These are phyloP conservation scores for Telfairia occidentalis DNA, from an alignment of 331 rosid species.

Conservation along the genomic window DNA sequence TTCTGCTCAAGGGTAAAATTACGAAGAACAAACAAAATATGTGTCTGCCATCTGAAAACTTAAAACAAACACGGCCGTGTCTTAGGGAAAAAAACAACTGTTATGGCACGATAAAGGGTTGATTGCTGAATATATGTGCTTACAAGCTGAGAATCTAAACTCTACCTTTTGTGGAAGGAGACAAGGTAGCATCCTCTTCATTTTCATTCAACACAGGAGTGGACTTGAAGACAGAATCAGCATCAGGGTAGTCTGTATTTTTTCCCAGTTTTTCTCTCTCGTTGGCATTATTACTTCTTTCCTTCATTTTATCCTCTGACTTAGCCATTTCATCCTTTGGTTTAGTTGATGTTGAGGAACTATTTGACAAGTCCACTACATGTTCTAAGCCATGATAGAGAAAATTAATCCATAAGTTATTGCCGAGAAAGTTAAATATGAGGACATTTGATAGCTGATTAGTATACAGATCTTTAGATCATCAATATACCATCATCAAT, in stretches of 20 bases:
- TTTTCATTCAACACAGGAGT: neutral
- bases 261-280: constrained; percentile 26
- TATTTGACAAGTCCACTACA: constrained; percentile 20
- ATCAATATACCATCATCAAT: neutral
- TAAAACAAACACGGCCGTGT: neutral
- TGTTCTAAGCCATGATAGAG: constrained; percentile 20
- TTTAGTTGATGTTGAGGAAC: constrained; percentile 22
- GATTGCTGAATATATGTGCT: neutral
- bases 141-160: neutral
- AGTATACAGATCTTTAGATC: neutral
- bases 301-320: constrained; percentile 21
- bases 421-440: neutral
- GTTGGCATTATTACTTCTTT: constrained; percentile 14
- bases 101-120: neutral
- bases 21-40: neutral
- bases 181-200: neutral
- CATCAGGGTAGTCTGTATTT: constrained; percentile 18
- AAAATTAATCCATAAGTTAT: neutral
- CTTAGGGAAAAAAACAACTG: neutral
- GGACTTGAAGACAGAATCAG: constrained; percentile 9
- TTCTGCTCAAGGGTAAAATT: neutral
- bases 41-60: neutral
- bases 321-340: constrained; percentile 1
- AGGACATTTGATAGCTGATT: neutral
- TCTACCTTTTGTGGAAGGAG: neutral